Evolutionary conservation across 2,329 filamentous ascomycete genomes (phyloP), one percentile per base, ranked within the genome.

Genomic region (Fusarium piperis): DNA sequence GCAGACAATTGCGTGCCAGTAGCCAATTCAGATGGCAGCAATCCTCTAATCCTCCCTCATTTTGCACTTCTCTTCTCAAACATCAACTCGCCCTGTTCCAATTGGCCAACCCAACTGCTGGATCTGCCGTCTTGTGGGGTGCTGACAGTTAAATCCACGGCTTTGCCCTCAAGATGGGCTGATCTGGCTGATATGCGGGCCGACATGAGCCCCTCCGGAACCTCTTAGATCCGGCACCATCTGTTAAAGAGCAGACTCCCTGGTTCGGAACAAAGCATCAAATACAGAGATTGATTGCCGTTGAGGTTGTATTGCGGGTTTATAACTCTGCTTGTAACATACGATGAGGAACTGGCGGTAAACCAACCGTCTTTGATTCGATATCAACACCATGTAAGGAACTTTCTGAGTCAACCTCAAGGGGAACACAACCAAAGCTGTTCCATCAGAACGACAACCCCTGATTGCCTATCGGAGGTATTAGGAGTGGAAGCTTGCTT

Each of bases 31-130:
- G 16, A 26, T 51, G 26, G 26, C 10, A 51, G n/a, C 44, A 13
- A 48, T 48, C 26, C 28, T 13, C 30, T 15, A 23, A 48, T 32
- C 30, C 48, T 52, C 46, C 18, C n/a, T 36, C 52, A n/a, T 38
- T 38, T 15, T 26, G 36, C 20, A 16, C 52, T 18, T 18, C 20
- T 36, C 20, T 55, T 7, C 11, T 44, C 18, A 46, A 57, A 30
- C 28, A n/a, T 44, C 38, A 44, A 18, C 30, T 44, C 13, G 6
- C 36, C 23, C 28, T 33, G 7, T 30, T 41, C 32, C 26, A 59
- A 59, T 59, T 59, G 39, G 56, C 56, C 38, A 59, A n/a, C 56
- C 56, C 16, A 18, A 51, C 16, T 46, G 18, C 39, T 59, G 39
- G 38, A 46, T 20, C 28, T 41, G 16, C 28, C 23, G 26, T 58